Conservation (phyloP, 345 rosid species). For the Diplotaxis tenuifolia region DNA sequence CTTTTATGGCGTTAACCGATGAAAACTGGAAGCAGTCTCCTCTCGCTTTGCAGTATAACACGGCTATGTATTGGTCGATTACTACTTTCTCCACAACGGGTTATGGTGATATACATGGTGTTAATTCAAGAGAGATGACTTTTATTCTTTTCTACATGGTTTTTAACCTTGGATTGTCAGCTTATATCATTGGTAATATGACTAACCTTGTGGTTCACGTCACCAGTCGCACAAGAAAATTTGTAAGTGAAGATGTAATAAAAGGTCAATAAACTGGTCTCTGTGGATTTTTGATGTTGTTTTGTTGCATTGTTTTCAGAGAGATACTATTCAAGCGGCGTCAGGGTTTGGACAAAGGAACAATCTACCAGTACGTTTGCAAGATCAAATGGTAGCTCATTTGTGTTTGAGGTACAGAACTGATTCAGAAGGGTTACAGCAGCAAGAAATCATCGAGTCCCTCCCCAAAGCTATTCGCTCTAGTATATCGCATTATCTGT, state of each 20-base stretch:
- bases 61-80: constrained; percentile 80
- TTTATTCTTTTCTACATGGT: constrained; percentile 62
- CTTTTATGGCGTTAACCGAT: constrained; percentile 60
- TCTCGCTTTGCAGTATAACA: constrained; percentile 49
- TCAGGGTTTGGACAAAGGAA: constrained; percentile 77
- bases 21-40: constrained; percentile 37
- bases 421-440: constrained; percentile 85
- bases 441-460: constrained; percentile 75
- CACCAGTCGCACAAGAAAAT: constrained; percentile 72
- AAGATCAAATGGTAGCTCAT: constrained; percentile 95
- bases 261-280: too few relatives aligned
- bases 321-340: constrained; percentile 83
- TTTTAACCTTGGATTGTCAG: constrained; percentile 64
- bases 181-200: constrained; percentile 88
- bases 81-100: constrained; percentile 80
- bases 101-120: constrained; percentile 85
- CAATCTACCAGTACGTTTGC: constrained; percentile 65
- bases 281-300: background rate
- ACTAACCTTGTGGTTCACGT: constrained; percentile 82
- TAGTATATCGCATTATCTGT: constrained; percentile 67
- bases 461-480: constrained; percentile 93
- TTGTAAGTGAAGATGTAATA: too few relatives aligned
- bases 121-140: constrained; percentile 58
- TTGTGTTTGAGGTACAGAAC: constrained; percentile 78
- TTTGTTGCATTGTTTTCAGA: constrained; percentile 43